Evolutionary conservation across 306 rosid genomes (phyloP).

Genomic region (Luffa aegyptiaca): DNA sequence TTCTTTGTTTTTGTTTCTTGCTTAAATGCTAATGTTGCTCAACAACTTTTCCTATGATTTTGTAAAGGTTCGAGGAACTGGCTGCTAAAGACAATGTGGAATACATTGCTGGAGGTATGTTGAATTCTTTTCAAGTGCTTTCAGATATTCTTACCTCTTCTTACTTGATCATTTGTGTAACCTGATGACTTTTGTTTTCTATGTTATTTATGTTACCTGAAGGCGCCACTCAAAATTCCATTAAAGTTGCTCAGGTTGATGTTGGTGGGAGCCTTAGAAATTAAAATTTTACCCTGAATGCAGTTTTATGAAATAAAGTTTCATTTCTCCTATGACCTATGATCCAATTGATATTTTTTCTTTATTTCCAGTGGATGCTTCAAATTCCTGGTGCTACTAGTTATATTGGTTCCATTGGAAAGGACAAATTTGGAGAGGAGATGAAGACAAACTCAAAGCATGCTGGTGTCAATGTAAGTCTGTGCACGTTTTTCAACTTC

Average conservation of each 20-base stretch:
- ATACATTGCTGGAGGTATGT: slow-evolving; percentile 91
- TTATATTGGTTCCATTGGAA: slow-evolving; percentile 88
- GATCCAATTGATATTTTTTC: not conserved
- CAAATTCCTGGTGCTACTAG: slow-evolving; percentile 83
- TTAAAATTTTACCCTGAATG: not conserved
- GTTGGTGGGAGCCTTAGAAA: slow-evolving; percentile 20
- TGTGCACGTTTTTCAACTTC: slow-evolving; percentile 9
- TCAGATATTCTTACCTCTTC: not conserved
- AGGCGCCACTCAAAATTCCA: slow-evolving; percentile 94
- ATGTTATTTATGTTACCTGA: slow-evolving; percentile 3
- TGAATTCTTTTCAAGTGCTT: not conserved
- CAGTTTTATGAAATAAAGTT: not conserved
- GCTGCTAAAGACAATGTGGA: slow-evolving; percentile 52
- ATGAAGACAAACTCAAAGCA: slow-evolving; percentile 57
- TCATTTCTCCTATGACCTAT: not conserved
- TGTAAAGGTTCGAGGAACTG: slow-evolving; percentile 66
- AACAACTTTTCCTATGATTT: not conserved
- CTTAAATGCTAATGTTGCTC: not conserved
- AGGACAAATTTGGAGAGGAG: slow-evolving; percentile 86
- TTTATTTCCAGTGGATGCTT: slow-evolving; percentile 61
- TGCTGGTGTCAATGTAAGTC: slow-evolving; percentile 79
- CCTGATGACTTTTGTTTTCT: not conserved
- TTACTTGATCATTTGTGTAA: not conserved
- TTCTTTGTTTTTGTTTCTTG: not conserved
- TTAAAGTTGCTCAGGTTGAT: slow-evolving; percentile 79